These are phyloP conservation scores for Albugo candida DNA, from an alignment of 352 stramenopile genomes.

Conservation along the genomic window DNA sequence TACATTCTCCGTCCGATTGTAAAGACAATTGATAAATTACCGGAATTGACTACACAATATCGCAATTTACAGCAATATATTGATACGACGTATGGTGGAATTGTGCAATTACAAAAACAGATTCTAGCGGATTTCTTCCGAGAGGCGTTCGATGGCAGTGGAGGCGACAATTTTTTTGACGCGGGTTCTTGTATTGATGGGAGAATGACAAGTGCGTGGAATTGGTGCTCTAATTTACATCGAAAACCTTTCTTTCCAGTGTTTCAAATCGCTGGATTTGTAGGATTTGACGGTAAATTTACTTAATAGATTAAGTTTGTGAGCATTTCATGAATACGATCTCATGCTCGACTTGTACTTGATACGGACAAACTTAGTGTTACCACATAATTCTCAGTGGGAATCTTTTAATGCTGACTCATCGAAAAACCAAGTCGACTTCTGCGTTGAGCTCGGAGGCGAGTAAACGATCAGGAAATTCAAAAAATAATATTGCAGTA, in stretches of 20 bases:
- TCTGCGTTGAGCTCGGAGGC: no score
- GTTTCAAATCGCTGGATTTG: slow-evolving; percentile 93
- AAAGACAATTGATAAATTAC: slow-evolving; percentile 64
- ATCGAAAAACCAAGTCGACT: no score
- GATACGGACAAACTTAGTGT: no score
- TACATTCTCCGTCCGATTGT: slow-evolving; percentile 78
- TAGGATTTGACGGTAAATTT: slow-evolving; percentile 94
- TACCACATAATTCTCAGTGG: no score
- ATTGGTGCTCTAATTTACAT: slow-evolving; percentile 91
- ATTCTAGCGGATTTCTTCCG: slow-evolving; percentile 93
- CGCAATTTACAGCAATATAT: slow-evolving; percentile 41
- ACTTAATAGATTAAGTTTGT: slow-evolving; percentile 10
- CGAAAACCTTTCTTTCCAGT: slow-evolving; percentile 89
- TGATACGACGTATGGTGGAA: slow-evolving; percentile 65
- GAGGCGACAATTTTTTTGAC: slow-evolving; percentile 91
- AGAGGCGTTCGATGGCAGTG: slow-evolving; percentile 90
- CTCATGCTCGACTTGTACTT: no score
- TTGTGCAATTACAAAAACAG: slow-evolving; percentile 62
- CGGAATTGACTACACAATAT: slow-evolving; percentile 23
- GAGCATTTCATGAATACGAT: no score
- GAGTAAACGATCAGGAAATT: no score
- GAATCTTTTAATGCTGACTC: no score
- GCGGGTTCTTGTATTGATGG: slow-evolving; percentile 93
- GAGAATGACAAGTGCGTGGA: slow-evolving; percentile 91
- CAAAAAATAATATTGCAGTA: no score